Conservation (phyloP, 441 rosid genomes). For the Erysimum cheiri region DNA sequence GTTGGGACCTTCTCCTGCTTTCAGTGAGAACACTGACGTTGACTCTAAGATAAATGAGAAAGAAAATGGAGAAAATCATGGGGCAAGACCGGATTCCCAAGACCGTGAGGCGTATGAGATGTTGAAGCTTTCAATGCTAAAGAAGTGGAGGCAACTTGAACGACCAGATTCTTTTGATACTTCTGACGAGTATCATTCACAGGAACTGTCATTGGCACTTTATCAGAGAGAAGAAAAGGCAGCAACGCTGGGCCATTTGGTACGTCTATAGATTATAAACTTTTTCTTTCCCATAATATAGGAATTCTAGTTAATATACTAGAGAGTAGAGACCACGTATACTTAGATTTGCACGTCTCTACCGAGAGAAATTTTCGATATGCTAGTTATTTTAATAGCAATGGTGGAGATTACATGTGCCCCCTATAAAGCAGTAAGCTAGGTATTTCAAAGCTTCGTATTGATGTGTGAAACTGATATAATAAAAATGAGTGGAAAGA, state of each 20-base stretch:
- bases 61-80: slow-evolving; percentile 44
- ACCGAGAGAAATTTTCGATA: background rate
- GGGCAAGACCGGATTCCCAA: slow-evolving; percentile 54
- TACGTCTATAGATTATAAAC: slow-evolving; percentile 51
- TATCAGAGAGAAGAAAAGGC: slow-evolving; percentile 76
- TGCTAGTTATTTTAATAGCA: slow-evolving; percentile 2
- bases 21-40: slow-evolving; percentile 52
- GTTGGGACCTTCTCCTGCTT: slow-evolving; percentile 56
- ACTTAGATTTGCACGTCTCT: slow-evolving; percentile 14
- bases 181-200: slow-evolving; percentile 85
- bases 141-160: slow-evolving; percentile 81
- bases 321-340: slow-evolving; percentile 6
- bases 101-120: slow-evolving; percentile 66
- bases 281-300: background rate
- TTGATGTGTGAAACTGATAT: slow-evolving; percentile 19
- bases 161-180: slow-evolving; percentile 89
- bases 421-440: background rate
- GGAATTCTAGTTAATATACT: slow-evolving; percentile 2
- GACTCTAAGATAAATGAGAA: slow-evolving; percentile 60
- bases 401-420: slow-evolving; percentile 10
- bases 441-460: slow-evolving; percentile 7
- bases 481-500: slow-evolving; percentile 23
- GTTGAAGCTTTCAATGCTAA: slow-evolving; percentile 63
- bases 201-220: slow-evolving; percentile 77
- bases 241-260: slow-evolving; percentile 71